phyloP scores from a whole-genome alignment of 768 basidiomycete species.

The Dendrothele bispora region DNA sequence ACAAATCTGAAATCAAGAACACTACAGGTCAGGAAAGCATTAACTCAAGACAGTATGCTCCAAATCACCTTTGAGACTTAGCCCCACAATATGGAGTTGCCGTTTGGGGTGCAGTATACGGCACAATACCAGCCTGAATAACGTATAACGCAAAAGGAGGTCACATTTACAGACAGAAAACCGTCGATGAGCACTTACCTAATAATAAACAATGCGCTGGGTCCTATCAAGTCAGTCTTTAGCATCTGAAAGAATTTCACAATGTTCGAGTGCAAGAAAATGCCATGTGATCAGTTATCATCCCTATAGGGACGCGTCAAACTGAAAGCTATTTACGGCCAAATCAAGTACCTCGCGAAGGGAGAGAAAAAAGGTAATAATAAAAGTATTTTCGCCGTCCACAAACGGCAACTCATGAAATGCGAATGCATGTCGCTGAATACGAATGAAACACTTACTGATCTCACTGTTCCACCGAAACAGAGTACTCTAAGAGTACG shows the following conservation, averaged over 20 bases:
- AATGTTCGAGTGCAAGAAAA: conserved; percentile 37
- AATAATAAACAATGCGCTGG: too few relatives aligned
- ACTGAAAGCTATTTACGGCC: not conserved
- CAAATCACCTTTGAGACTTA: too few relatives aligned
- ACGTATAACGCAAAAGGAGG: too few relatives aligned
- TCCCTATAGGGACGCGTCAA: not conserved
- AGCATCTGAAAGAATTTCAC: conserved; percentile 35
- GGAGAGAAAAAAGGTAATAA: conserved; percentile 22
- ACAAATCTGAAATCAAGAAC: too few relatives aligned
- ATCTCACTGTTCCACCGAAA: conserved; percentile 64
- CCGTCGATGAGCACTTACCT: too few relatives aligned
- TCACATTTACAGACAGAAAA: too few relatives aligned
- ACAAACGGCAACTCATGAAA: not conserved
- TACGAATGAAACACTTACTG: conserved; percentile 26
- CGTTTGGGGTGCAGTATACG: too few relatives aligned
- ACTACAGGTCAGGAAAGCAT: too few relatives aligned
- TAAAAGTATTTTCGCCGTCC: conserved; percentile 37
- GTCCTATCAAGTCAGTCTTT: too few relatives aligned
- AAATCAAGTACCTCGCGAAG: not conserved
- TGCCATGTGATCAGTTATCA: not conserved
- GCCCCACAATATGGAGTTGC: too few relatives aligned
- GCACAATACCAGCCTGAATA: too few relatives aligned
- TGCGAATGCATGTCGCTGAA: not conserved
- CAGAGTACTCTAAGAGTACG: conserved; percentile 66
- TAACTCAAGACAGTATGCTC: too few relatives aligned